Conservation (phyloP, 2,329 filamentous ascomycete genomes). For the Calonectria honghensis region DNA sequence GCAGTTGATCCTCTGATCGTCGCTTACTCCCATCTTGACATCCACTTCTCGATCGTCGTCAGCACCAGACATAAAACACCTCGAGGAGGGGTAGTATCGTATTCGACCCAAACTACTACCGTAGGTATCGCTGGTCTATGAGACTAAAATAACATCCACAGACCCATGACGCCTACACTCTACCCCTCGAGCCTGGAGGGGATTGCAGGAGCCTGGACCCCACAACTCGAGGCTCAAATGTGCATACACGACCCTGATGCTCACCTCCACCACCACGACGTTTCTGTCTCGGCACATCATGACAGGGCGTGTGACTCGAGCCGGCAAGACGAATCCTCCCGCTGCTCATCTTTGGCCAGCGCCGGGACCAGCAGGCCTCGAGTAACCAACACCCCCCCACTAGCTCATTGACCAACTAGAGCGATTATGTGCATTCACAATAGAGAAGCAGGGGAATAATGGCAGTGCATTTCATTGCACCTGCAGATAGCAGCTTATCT, state of each 20-base stretch:
- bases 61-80: not conserved
- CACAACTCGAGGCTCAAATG: constrained; percentile 41
- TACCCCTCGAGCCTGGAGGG: constrained; percentile 43
- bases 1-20: constrained; percentile 5
- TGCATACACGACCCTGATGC: constrained; percentile 20
- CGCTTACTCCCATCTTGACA: constrained; percentile 23
- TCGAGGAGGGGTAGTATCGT: not conserved
- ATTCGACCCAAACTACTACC: not conserved
- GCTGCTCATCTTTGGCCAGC: constrained; percentile 4
- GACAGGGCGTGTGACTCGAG: constrained; percentile 8
- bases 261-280: not conserved
- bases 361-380: not conserved
- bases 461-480: constrained; percentile 43
- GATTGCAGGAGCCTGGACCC: constrained; percentile 48
- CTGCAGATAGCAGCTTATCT: constrained; percentile 45
- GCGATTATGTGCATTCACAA: constrained; percentile 37
- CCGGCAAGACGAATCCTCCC: constrained; percentile 20
- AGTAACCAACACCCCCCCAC: constrained; percentile 40
- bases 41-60: constrained; percentile 12
- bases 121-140: not conserved
- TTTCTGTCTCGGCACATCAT: constrained; percentile 1
- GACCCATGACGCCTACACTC: constrained; percentile 51
- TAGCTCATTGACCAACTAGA: constrained; percentile 49
- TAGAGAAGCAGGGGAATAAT: constrained; percentile 49
- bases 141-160: not conserved